Conservation (phyloP, 768 basidiomycete species). For the Boletellus sp. region DNA sequence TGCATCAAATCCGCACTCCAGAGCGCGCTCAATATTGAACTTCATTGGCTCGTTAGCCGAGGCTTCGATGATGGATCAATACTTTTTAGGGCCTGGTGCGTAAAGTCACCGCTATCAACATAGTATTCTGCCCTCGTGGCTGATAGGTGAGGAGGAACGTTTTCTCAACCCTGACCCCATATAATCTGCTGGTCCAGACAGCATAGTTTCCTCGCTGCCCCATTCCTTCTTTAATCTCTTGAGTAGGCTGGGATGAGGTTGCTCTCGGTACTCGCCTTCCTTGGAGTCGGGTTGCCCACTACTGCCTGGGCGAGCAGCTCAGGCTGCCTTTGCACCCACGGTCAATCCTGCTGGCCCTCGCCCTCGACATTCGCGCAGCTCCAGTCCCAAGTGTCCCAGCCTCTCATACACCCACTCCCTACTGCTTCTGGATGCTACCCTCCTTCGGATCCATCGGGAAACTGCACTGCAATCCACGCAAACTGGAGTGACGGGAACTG, state of each 20-base stretch:
- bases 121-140: neutral
- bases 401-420: slow-evolving; percentile 40
- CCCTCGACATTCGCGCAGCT: slow-evolving; percentile 32
- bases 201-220: too few species aligned
- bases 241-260: too few species aligned
- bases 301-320: neutral
- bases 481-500: slow-evolving; percentile 35
- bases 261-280: too few species aligned
- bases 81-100: too few species aligned
- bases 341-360: slow-evolving; percentile 42
- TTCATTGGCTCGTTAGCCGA: too few species aligned
- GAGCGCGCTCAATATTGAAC: too few species aligned
- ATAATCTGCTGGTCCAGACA: too few species aligned
- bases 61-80: too few species aligned
- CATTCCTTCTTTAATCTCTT: too few species aligned
- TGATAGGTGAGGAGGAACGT: too few species aligned
- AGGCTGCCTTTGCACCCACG: slow-evolving; percentile 37
- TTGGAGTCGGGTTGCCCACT: too few species aligned
- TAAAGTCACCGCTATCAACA: neutral
- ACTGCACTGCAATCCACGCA: slow-evolving; percentile 34
- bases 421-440: slow-evolving; percentile 43
- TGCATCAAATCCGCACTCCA: neutral
- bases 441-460: slow-evolving; percentile 30
- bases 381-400: slow-evolving; percentile 39
- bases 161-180: too few species aligned